These are phyloP conservation scores for Ambrosiella cleistominuta DNA, from an alignment of 2,329 filamentous ascomycete species.

Conservation along the genomic window DNA sequence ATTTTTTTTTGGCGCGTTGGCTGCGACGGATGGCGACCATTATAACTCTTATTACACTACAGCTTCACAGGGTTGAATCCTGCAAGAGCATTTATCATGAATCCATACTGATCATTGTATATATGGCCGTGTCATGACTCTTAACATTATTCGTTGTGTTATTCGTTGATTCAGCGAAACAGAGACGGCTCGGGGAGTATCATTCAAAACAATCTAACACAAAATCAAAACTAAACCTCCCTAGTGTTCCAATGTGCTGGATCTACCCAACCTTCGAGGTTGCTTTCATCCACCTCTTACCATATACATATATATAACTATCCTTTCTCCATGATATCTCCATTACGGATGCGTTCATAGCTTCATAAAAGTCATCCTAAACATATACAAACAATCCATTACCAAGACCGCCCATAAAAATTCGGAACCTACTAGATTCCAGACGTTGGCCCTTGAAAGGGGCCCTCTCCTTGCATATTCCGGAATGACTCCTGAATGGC, in stretches of 20 bases:
- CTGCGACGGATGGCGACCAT: conserved; percentile 2
- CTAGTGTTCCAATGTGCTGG: not conserved
- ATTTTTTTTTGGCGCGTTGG: not conserved
- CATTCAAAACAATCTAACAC: not conserved
- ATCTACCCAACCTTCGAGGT: not conserved
- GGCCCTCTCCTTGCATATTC: not conserved
- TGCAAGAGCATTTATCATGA: too few relatives aligned
- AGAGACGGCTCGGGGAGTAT: too few relatives aligned
- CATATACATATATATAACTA: not conserved
- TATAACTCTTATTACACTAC: not conserved
- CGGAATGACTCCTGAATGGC: conserved; percentile 9
- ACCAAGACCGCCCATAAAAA: not conserved
- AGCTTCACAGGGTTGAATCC: too few relatives aligned
- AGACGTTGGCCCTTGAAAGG: conserved; percentile 3
- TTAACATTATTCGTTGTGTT: too few relatives aligned
- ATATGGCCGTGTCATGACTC: too few relatives aligned
- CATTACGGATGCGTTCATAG: too few relatives aligned
- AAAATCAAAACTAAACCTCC: not conserved
- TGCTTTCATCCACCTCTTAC: not conserved
- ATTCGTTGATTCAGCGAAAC: too few relatives aligned
- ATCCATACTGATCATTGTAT: too few relatives aligned
- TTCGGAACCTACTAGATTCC: conserved; percentile 6
- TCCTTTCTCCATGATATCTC: too few relatives aligned
- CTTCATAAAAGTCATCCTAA: too few relatives aligned
- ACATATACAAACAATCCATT: not conserved